Evolutionary conservation across 2,329 filamentous ascomycete species (phyloP), one percentile per base, ranked within the genome.

Genomic region (Penicillium sp.): DNA sequence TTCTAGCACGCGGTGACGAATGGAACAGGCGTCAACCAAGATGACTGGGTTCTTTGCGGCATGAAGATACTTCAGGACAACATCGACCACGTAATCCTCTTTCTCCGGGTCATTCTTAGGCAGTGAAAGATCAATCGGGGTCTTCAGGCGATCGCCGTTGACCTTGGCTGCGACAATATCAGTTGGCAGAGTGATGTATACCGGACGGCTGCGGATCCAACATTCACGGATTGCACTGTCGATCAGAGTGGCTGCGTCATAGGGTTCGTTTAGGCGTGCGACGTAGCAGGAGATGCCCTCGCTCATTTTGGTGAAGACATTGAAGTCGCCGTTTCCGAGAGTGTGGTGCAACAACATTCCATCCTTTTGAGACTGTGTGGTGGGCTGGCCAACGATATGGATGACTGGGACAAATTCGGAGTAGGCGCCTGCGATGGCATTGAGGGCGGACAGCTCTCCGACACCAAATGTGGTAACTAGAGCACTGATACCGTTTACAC

Each of bases 171-270:
- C 78, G 10, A 89, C 85, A 81, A 94, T 89, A 69, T 96, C 90
- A 16, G 89, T 90, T 2, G 92, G 90, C 9, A 96, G 79, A 69
- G 87, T 87, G 65, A 96, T 86, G 74, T 96, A 96, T 48, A 95
- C 89, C 3, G 92, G 92, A 20, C 89, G 83, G 58, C 87, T 90
- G 55, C 83, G 80, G 43, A 90, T 74, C 77, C 84, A 90, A 71
- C 90, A 94, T 74, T 91, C 82, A 32, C 83, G 83, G 29, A 96
- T 81, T 4, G 88, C 85, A 66, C 89, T 82, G 71, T 96, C 92
- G 64, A 96, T 92, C 66, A 91, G 84, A 14, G 80, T 78, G 10
- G 90, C 86, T 40, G 89, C 89, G 62, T 89, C 87, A 56, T 81
- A 74, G 1, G 88, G 84, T 60, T 89, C 82, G 69, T 85, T 87